Base-by-base conservation (phyloP, 78 protist species). In the Pigoraptor vietnamica region DNA sequence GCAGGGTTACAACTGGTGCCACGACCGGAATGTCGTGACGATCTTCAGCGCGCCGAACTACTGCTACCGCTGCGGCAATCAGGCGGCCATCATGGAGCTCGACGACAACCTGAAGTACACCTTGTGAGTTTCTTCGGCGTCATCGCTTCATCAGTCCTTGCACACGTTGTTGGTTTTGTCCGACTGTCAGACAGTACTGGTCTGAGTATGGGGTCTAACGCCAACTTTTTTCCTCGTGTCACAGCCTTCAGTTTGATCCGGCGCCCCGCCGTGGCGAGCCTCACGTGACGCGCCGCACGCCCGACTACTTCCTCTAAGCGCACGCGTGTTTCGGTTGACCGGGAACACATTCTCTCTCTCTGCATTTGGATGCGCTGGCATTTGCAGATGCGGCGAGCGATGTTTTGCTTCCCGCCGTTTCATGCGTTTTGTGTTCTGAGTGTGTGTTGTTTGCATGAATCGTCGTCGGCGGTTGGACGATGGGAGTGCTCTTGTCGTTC, bases 31-130 rank as follows among this genome's bases (percentile, higher is more conserved):
- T 67, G 98, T 96, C 0, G 96, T 98, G 91, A 98, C 98, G 40
- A 96, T 99, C 88, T 99, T 99, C 92, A 90, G 96, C 1, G 99
- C 99, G 14, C 99, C 99, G 6, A 99, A 99, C 96, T 99, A 99
- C 95, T 99, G 99, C 89, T 97, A 98, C 90, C 95, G 99, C 40
- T 99, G 99, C 92, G 99, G 99, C 39, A 98, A 98, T 91, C 97
- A 96, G 90, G 99, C 99, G 1, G 98, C 98, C 32, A 96, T 98
- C 32, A 95, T 98, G 97, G 99, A 98, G 55, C 91, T 98, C 37
- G 99, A 98, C 83, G 98, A 98, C 87, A 92, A 95, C 81, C 92
- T 98, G 95, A 95, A 95, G 88, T 93, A 95, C 86, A 95, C 95
- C 48, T 97, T 97, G 97, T 96, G 81, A 0, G 96, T 96, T 38